Evolutionary conservation across 768 basidiomycete species (phyloP), one percentile per base, ranked within the genome.

Genomic region (Baorangia bicolor): DNA sequence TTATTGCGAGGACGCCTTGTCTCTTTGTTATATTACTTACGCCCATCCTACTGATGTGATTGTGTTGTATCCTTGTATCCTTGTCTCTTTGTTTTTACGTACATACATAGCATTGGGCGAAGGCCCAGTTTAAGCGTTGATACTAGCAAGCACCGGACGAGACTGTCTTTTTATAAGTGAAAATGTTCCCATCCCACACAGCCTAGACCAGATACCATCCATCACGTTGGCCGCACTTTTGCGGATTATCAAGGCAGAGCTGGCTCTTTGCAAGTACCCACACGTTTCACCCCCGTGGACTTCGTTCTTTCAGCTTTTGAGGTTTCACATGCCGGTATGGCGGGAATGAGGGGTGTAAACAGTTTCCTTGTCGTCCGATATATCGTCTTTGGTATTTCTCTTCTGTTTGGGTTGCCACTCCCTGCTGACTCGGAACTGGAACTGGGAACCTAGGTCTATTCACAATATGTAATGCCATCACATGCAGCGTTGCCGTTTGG

Each of bases 401-500:
- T 53, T 45, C 34, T 31, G 28, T 38, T 33, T 35, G 21, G 30
- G n/a, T 25, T 31, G 30, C 3, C 7, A 27, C 9, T 27, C 41
- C 27, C 27, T 18, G 23, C 64, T 52, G 45, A n/a, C n/a, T n/a
- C n/a, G n/a, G n/a, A 60, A 48, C 34, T 21, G 44, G 3, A 18
- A 33, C 40, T 49, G 39, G n/a, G n/a, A n/a, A n/a, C n/a, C 30
- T 57, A 90, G 88, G 73, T 64, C 57, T 82, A 43, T 85, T 87
- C 69, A 77, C 84, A 60, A 67, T 82, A 58, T 89, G 81, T 69
- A 87, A 81, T 74, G 84, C 86, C 44, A 75, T 87, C 61, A 76
- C 83, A 53, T 81, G 83, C 57, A 84, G 82, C 61, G 77, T 83
- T 30, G 83, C 87, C 52, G 83, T 85, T 20, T 89, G 87, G 88